phyloP scores from a whole-genome alignment of 208 protist species.

The Leishmania aethiopica region DNA sequence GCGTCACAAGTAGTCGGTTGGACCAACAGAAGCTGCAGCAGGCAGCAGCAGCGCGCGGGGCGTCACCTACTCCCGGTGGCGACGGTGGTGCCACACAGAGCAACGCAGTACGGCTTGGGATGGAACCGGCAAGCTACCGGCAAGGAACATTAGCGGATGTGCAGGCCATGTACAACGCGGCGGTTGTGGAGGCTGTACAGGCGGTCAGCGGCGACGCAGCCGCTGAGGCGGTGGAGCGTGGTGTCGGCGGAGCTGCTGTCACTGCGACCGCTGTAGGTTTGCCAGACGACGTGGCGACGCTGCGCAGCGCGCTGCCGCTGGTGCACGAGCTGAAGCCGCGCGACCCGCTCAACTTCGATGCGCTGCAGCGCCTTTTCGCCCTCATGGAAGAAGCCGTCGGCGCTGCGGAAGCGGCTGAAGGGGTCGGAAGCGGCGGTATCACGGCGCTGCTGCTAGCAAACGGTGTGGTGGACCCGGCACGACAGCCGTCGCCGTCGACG shows the following conservation, averaged over 20 bases:
- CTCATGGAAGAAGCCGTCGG: conserved; percentile 34
- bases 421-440: background rate
- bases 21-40: conserved; percentile 23
- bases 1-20: conserved; percentile 64
- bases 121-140: conserved; percentile 24
- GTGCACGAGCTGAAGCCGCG: conserved; percentile 62
- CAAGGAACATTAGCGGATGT: conserved; percentile 9
- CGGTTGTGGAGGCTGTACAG: conserved; percentile 17
- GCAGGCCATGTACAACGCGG: conserved; percentile 11
- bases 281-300: conserved; percentile 41
- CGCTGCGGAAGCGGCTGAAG: background rate
- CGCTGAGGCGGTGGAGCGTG: conserved; percentile 14
- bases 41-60: background rate
- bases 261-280: conserved; percentile 54
- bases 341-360: conserved; percentile 60
- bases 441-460: conserved; percentile 42
- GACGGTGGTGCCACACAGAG: background rate
- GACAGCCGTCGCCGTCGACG: conserved; percentile 43
- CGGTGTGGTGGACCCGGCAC: conserved; percentile 42
- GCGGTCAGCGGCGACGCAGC: background rate
- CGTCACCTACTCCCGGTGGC: background rate
- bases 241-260: conserved; percentile 19
- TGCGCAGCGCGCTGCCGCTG: conserved; percentile 40
- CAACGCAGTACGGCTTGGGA: conserved; percentile 14
- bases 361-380: conserved; percentile 48